Conservation (phyloP, 2,329 filamentous ascomycete genomes). For the Sphaerostilbella broomeana region DNA sequence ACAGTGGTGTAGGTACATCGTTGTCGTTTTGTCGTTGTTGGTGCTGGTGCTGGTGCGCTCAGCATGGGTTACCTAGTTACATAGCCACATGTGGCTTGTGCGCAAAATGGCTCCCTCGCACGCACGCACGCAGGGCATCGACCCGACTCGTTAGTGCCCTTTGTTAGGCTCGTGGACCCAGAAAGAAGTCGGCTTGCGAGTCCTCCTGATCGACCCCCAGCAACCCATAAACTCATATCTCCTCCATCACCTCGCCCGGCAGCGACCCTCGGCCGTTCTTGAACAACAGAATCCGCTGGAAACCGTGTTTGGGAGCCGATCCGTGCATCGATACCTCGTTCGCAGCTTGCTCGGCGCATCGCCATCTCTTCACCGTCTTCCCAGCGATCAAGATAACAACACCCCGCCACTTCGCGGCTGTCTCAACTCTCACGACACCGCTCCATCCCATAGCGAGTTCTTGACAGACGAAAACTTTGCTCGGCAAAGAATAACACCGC, state of each 20-base stretch:
- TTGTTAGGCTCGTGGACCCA: slow-evolving; percentile 27
- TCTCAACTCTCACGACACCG: slow-evolving; percentile 7
- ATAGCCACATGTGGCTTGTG: slow-evolving; percentile 14
- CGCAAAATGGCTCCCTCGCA: slow-evolving; percentile 8
- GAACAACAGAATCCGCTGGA: slow-evolving; percentile 4
- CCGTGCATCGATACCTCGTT: neutral
- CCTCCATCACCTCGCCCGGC: slow-evolving; percentile 9
- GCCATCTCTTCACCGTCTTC: slow-evolving; percentile 11
- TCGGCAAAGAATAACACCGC: slow-evolving; percentile 4
- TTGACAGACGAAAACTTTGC: neutral
- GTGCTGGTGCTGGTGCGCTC: too few species aligned
- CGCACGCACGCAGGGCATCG: slow-evolving; percentile 17
- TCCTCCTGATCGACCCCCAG: slow-evolving; percentile 26
- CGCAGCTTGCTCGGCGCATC: neutral
- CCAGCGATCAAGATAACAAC: slow-evolving; percentile 5
- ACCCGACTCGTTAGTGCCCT: slow-evolving; percentile 21
- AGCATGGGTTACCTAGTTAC: too few species aligned
- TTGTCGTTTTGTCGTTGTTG: too few species aligned
- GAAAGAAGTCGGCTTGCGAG: slow-evolving; percentile 26
- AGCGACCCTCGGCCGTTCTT: slow-evolving; percentile 7
- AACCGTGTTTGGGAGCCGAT: slow-evolving; percentile 2
- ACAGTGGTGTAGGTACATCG: too few species aligned
- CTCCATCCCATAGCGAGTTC: neutral
- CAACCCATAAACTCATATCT: slow-evolving; percentile 16
- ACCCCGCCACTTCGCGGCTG: slow-evolving; percentile 9